Conservation (phyloP, 768 basidiomycete species). For the Leccinum imitatum region DNA sequence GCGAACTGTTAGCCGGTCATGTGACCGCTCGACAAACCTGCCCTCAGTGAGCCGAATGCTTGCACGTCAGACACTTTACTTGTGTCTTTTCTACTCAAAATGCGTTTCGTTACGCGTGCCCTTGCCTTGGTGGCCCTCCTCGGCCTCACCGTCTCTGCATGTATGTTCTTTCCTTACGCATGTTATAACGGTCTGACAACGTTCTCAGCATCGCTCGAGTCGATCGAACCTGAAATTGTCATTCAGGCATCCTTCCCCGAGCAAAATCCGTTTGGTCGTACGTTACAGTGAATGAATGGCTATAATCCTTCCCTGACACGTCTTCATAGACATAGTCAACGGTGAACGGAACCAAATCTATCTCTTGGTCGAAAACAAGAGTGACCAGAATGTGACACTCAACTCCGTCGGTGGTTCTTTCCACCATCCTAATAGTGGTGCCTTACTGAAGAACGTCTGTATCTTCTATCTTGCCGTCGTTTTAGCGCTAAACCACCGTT, state of each 20-base stretch:
- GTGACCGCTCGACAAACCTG: slow-evolving; percentile 21
- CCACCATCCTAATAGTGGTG: slow-evolving; percentile 59
- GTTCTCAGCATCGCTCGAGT: slow-evolving; percentile 28
- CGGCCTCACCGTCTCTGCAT: slow-evolving; percentile 31
- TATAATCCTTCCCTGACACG: slow-evolving; percentile 12
- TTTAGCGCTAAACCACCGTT: neutral
- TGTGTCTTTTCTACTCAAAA: slow-evolving; percentile 9
- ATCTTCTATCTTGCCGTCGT: neutral
- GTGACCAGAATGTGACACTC: slow-evolving; percentile 68
- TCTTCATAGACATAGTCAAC: slow-evolving; percentile 70
- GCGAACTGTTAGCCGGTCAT: slow-evolving; percentile 7
- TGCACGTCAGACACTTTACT: neutral
- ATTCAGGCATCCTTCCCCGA: slow-evolving; percentile 63
- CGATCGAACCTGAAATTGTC: slow-evolving; percentile 53
- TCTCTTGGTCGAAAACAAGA: slow-evolving; percentile 73
- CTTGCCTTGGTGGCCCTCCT: slow-evolving; percentile 30
- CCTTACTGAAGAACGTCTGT: slow-evolving; percentile 72
- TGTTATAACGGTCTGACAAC: slow-evolving; percentile 5
- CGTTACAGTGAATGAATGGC: slow-evolving; percentile 29
- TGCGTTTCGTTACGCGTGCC: slow-evolving; percentile 36
- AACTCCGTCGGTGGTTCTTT: slow-evolving; percentile 65
- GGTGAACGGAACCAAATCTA: slow-evolving; percentile 73
- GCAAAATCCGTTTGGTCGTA: slow-evolving; percentile 74
- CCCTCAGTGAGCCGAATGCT: slow-evolving; percentile 24
- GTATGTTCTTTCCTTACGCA: slow-evolving; percentile 15